Percentiles rank a stretch among this genome's conserved stretches.
These are phyloP conservation scores for Exophiala lecanii-corni DNA, from an alignment of 2,329 filamentous ascomycete species.

Conservation along the genomic window DNA sequence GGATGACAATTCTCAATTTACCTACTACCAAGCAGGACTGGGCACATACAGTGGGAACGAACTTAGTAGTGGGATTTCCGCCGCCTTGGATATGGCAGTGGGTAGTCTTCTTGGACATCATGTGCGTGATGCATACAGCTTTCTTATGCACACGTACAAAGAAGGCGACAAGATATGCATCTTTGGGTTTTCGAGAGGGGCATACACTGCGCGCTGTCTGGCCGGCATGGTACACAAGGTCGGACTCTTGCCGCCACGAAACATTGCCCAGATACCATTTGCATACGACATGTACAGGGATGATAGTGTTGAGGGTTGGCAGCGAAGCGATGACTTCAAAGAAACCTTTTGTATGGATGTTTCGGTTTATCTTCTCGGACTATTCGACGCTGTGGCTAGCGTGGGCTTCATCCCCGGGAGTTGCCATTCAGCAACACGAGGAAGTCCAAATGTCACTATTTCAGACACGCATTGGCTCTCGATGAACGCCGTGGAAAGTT, in stretches of 20 bases:
- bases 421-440: conserved; percentile 38
- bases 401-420: conserved; percentile 36
- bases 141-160: conserved; percentile 52
- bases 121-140: conserved; percentile 50
- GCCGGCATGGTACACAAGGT: conserved; percentile 49
- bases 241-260: conserved; percentile 43
- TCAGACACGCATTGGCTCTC: conserved; percentile 51
- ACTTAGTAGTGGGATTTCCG: conserved; percentile 36
- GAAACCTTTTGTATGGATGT: conserved; percentile 41
- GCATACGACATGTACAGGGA: conserved; percentile 45
- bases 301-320: conserved; percentile 36
- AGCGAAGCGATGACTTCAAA: conserved; percentile 42
- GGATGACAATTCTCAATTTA: conserved; percentile 32
- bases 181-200: conserved; percentile 52
- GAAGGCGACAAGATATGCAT: conserved; percentile 51
- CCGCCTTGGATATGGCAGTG: conserved; percentile 41
- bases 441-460: conserved; percentile 33
- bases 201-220: conserved; percentile 51
- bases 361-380: conserved; percentile 50
- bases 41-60: conserved; percentile 40
- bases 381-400: conserved; percentile 53
- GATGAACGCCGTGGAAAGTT: conserved; percentile 55
- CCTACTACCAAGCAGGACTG: conserved; percentile 45
- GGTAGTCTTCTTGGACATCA: conserved; percentile 44
- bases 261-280: conserved; percentile 36